Evolutionary conservation across 2,329 filamentous ascomycete species (phyloP).

Genomic region (Diplodia seriata): DNA sequence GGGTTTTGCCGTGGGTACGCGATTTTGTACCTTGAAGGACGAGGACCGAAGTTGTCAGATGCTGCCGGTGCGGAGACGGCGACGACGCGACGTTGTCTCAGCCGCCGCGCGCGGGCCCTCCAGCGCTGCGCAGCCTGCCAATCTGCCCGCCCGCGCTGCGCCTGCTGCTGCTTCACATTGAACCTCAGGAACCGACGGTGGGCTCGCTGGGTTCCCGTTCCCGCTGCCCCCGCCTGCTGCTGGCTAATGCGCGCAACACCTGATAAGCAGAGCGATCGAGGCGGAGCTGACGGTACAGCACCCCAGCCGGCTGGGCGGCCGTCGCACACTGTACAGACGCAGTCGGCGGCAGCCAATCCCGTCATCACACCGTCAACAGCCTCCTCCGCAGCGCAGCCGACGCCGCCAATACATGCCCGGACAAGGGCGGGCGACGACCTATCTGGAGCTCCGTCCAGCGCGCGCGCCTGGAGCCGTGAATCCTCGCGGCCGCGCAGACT

Average conservation of each 20-base stretch:
- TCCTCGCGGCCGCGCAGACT: slow-evolving; percentile 6
- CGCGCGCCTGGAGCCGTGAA: slow-evolving; percentile 22
- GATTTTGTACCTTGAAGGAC: slow-evolving; percentile 30
- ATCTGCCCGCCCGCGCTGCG: slow-evolving; percentile 17
- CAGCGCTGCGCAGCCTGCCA: slow-evolving; percentile 3
- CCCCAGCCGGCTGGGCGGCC: slow-evolving; percentile 9
- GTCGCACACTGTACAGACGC: slow-evolving; percentile 23
- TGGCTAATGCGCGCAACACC: slow-evolving; percentile 12
- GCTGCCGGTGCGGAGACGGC: slow-evolving; percentile 30
- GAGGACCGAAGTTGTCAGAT: slow-evolving; percentile 30
- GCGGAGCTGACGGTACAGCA: slow-evolving; percentile 19
- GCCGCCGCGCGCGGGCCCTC: slow-evolving; percentile 22
- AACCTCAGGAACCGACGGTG: not conserved
- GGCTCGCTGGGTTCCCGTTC: not conserved
- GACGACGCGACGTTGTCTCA: slow-evolving; percentile 29
- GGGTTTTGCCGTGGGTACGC: slow-evolving; percentile 29
- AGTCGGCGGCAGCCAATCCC: slow-evolving; percentile 14
- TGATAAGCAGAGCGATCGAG: slow-evolving; percentile 21
- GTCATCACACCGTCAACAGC: slow-evolving; percentile 11
- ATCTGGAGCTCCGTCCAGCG: slow-evolving; percentile 17
- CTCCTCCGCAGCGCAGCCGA: slow-evolving; percentile 27
- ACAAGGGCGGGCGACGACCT: slow-evolving; percentile 20
- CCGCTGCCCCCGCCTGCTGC: not conserved
- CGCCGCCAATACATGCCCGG: slow-evolving; percentile 24
- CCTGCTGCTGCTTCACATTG: not conserved